These are phyloP conservation scores for Echium plantagineum DNA, from an alignment of 257 asterid species.

Conservation along the genomic window DNA sequence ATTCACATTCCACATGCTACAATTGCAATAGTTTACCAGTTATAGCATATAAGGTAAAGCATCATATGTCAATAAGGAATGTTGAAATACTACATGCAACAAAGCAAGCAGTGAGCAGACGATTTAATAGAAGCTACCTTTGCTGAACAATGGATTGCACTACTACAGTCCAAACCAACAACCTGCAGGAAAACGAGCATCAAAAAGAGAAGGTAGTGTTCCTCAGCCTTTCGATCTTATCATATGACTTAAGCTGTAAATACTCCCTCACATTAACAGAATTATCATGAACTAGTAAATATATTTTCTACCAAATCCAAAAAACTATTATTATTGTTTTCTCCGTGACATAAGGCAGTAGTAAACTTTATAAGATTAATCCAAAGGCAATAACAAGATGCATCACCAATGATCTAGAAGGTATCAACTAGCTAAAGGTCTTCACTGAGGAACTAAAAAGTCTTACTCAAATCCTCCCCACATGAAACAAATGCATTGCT, in stretches of 20 bases:
- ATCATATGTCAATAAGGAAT: too few species aligned
- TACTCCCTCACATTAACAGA: not conserved
- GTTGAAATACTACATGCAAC: not conserved
- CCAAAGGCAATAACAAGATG: constrained; percentile 1
- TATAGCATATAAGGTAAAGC: not conserved
- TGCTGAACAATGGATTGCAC: constrained; percentile 89
- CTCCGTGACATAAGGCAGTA: not conserved
- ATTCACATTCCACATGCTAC: too few species aligned
- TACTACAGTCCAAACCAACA: constrained; percentile 86
- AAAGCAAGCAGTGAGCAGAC: not conserved
- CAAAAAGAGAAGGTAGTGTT: constrained; percentile 7
- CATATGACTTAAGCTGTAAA: not conserved
- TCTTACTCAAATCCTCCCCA: not conserved
- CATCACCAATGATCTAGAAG: constrained; percentile 1
- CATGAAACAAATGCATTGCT: not conserved
- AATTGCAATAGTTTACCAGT: not conserved
- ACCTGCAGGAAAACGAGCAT: constrained; percentile 41
- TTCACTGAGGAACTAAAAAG: not conserved
- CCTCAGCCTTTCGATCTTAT: not conserved
- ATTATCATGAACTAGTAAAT: not conserved
- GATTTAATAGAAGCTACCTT: constrained; percentile 46
- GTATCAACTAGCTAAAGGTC: not conserved
- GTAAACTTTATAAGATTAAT: not conserved
- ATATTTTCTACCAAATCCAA: not conserved
- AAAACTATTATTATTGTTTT: not conserved